Evolutionary conservation across 129 eudicot species (phyloP).

Genomic region (Chrysanthemum lavandulifolium): DNA sequence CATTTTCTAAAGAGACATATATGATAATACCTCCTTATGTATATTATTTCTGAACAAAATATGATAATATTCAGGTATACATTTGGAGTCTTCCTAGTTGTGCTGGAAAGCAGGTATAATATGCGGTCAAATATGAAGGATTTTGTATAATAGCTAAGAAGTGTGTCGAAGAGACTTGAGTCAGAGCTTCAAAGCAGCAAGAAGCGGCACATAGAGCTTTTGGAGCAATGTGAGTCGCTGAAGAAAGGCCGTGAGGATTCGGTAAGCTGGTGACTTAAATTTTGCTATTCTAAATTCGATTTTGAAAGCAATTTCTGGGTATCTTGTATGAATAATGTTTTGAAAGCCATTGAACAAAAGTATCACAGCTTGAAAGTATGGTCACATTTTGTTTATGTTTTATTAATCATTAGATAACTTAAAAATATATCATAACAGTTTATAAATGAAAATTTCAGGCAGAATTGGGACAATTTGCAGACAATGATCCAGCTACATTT

Average conservation of each 20-base stretch:
- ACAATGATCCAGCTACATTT: slow-evolving; percentile 94
- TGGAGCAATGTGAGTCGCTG: slow-evolving; percentile 62
- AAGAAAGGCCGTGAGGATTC: slow-evolving; percentile 95
- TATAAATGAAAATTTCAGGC: slow-evolving; percentile 44
- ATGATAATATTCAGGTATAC: slow-evolving; percentile 56
- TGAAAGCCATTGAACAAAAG: slow-evolving; percentile 64
- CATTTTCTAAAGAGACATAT: neutral
- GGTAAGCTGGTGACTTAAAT: slow-evolving; percentile 38
- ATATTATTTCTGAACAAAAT: slow-evolving; percentile 10
- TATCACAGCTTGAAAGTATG: slow-evolving; percentile 71
- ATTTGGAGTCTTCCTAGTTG: slow-evolving; percentile 99
- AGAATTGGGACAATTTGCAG: slow-evolving; percentile 82
- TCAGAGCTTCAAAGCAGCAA: slow-evolving; percentile 69
- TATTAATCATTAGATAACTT: slow-evolving; percentile 7
- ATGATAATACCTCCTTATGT: neutral
- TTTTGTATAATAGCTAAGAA: slow-evolving; percentile 61
- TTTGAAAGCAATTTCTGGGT: neutral
- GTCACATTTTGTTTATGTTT: slow-evolving; percentile 4
- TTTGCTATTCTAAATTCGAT: neutral
- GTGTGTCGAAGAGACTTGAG: slow-evolving; percentile 66
- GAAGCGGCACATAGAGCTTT: slow-evolving; percentile 67
- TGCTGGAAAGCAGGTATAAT: slow-evolving; percentile 89
- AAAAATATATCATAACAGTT: neutral
- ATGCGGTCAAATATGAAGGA: neutral
- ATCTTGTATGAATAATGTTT: neutral